These are phyloP conservation scores for Picocystis salinarum DNA, from an alignment of 139 green algal genomes.

Conservation along the genomic window DNA sequence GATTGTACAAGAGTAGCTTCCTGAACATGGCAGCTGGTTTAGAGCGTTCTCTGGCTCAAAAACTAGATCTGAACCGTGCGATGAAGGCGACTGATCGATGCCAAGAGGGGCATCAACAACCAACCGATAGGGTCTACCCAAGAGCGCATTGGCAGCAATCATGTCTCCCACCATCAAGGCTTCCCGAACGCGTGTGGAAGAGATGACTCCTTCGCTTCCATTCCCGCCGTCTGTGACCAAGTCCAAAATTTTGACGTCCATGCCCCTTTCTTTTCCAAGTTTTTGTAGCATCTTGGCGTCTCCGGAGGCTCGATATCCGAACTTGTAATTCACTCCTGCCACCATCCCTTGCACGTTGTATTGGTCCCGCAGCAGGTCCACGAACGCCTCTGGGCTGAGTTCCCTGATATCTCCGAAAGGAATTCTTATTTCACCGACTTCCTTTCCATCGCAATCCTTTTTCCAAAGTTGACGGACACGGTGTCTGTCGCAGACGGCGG, in stretches of 20 bases:
- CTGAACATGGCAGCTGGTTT: too few relatives aligned
- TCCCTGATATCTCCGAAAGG: slow-evolving; percentile 56
- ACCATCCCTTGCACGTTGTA: slow-evolving; percentile 59
- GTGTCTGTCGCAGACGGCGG: slow-evolving; percentile 40
- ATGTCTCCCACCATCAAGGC: background rate
- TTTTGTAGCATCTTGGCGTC: slow-evolving; percentile 1
- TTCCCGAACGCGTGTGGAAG: slow-evolving; percentile 1
- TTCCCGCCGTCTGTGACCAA: slow-evolving; percentile 4
- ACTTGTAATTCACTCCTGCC: slow-evolving; percentile 70
- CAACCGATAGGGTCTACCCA: background rate
- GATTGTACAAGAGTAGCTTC: too few relatives aligned
- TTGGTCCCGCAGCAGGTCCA: slow-evolving; percentile 48
- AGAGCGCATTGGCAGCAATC: background rate
- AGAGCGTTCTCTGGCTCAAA: too few relatives aligned
- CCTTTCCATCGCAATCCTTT: slow-evolving; percentile 15
- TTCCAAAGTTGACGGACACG: slow-evolving; percentile 50
- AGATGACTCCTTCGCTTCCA: background rate
- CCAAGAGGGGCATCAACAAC: too few relatives aligned
- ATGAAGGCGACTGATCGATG: too few relatives aligned
- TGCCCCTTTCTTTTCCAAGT: slow-evolving; percentile 7
- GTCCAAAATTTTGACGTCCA: slow-evolving; percentile 7
- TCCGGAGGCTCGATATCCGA: slow-evolving; percentile 29
- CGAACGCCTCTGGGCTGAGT: slow-evolving; percentile 59
- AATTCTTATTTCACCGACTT: slow-evolving; percentile 41
- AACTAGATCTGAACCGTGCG: too few relatives aligned